Base-by-base conservation (phyloP, 768 basidiomycete species). In the Termitomyces sp. region DNA sequence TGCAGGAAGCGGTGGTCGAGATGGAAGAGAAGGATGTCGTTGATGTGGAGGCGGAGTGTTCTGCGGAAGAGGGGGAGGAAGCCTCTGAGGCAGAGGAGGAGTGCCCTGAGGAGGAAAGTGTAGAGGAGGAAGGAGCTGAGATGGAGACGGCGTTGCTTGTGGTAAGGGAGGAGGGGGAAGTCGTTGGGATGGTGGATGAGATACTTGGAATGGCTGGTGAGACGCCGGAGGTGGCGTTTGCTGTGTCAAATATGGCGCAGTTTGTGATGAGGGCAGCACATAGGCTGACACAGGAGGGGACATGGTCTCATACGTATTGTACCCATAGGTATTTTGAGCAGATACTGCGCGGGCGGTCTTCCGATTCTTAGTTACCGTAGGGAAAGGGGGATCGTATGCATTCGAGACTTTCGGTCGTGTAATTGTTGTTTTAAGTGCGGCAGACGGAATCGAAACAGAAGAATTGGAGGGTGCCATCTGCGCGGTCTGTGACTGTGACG, bases 301-400 rank as follows among this genome's bases (percentile, higher is more conserved):
- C 42, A 63, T 59, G n/a, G 69, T 56, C 49, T 66, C 63, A 19
- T 63, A 69, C 15, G 65, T 58, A 37, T 64, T 63, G 55, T 67
- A 66, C n/a, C 64, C 64, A 48, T 63, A 62, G 26, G 59, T 19
- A 26, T 56, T 55, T 37, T 61, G 63, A 26, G 57, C 58, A 41
- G 59, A 61, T 28, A 56, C 56, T 41, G 51, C 50, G 37, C 68
- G 66, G 23, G 63, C 59, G 19, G 55, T 63, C 15, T 65, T 64
- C 48, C 75, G 71, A 50, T 67, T 72, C 48, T 70, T 68, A 56
- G 73, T 78, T 17, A 74, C 69, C 1, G 83, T 76, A 40, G 81
- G 81, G 56, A 90, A 80, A 33, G 89, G 88, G 2, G 89, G 89
- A 62, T 91, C 89, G 62, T 89, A 91, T 1, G 88, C 89, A 61